Base-by-base conservation (phyloP, 768 basidiomycete species). In the Cystoderma amianthinum region DNA sequence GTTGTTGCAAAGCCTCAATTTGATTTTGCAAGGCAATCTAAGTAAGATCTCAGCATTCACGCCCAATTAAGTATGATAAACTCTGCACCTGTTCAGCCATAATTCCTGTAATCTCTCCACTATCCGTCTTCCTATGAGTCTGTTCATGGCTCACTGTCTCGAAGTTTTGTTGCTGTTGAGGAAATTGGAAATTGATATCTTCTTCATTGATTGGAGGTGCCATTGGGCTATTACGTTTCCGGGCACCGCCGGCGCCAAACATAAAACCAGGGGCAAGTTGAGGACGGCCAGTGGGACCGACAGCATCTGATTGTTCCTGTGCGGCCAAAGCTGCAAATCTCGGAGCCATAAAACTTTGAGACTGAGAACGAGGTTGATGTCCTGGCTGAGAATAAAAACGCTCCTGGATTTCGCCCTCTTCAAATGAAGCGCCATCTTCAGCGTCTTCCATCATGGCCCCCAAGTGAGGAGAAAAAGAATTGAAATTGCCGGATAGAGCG, bases 1-100 rank as follows among this genome's bases (percentile, higher is more conserved):
- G 91, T 39, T 91, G 86, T 52, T 92, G 87, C 44, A 95, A 67
- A 3, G 76, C 85, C 63, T 92, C 91, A 48, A 94, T 93, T 61
- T 95, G 90, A 51, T 60, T 89, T 63, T 94, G 92, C 43, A 95
- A 56, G 34, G 89, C 89, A 54, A 94, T 87, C 87, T 90, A 54
- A 9, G 19, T 21, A 33, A 19, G 25, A 30, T 17, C n/a, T 16
- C 25, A 20, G 17, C 21, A 21, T 16, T 20, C 28, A 36, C n/a
- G 35, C 44, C 42, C 24, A 42, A 48, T 16, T 41, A 38, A 28
- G 34, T 24, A 2, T 25, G 21, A 30, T 25, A 39, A n/a, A 35
- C 18, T 22, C 64, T 80, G n/a, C n/a, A 90, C 92, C 76, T 97
- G 95, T 62, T 97, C 92, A 4, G 91, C 91, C 90, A 97, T 93